A percentile compares a stretch with the other conserved stretches of the same genome.
phyloP scores from a whole-genome alignment of 345 rosid genomes.

The Euphorbia lathyris region DNA sequence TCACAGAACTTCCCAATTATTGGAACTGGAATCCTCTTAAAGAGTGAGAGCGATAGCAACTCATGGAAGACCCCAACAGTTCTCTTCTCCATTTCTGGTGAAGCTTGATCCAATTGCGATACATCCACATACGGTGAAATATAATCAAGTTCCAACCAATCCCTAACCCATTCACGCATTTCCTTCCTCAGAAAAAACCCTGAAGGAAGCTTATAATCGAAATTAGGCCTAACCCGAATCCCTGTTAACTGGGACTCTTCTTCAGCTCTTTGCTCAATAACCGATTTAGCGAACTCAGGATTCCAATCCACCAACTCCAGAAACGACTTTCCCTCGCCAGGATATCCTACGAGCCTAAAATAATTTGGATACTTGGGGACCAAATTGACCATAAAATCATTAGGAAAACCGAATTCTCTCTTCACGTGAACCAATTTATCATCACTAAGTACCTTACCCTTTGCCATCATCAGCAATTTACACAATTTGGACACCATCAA shows the following conservation, averaged over 20 bases:
- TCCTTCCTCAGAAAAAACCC: slow-evolving; percentile 78
- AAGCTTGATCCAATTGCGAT: slow-evolving; percentile 64
- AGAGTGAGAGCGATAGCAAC: slow-evolving; percentile 66
- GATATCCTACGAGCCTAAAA: slow-evolving; percentile 52
- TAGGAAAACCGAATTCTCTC: slow-evolving; percentile 86
- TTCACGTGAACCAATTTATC: slow-evolving; percentile 78
- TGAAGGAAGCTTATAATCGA: slow-evolving; percentile 53
- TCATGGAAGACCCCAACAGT: slow-evolving; percentile 78
- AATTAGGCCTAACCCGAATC: slow-evolving; percentile 61
- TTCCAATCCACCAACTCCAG: slow-evolving; percentile 67
- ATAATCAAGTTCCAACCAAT: slow-evolving; percentile 84
- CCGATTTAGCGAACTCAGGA: slow-evolving; percentile 59
- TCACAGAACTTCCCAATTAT: slow-evolving; percentile 75
- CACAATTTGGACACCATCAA: slow-evolving; percentile 68
- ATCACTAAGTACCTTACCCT: slow-evolving; percentile 46
- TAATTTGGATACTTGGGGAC: slow-evolving; percentile 63
- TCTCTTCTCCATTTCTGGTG: slow-evolving; percentile 85
- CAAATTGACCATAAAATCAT: slow-evolving; percentile 60
- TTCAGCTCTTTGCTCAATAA: slow-evolving; percentile 56
- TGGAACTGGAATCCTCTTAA: slow-evolving; percentile 80
- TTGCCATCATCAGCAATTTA: slow-evolving; percentile 82
- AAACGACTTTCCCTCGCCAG: slow-evolving; percentile 58
- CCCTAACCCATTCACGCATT: slow-evolving; percentile 93
- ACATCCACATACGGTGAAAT: slow-evolving; percentile 71
- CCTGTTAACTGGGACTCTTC: slow-evolving; percentile 52